Conservation (phyloP, 768 basidiomycete species). For the Rhodotorula paludigena region DNA sequence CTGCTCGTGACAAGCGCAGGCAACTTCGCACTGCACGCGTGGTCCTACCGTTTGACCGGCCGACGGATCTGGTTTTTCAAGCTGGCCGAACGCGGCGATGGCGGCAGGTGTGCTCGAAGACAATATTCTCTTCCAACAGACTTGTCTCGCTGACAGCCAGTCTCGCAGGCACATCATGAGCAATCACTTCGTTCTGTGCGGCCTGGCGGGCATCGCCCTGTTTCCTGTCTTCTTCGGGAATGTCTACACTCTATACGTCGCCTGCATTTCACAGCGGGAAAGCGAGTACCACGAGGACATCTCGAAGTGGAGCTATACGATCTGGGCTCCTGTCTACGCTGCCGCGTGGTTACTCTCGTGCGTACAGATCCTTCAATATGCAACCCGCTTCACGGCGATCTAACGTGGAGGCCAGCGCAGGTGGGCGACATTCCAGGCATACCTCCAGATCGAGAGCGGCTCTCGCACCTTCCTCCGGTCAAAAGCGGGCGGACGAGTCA, state of each 20-base stretch:
- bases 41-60: not conserved
- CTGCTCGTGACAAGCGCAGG: not conserved
- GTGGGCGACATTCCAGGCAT: not conserved
- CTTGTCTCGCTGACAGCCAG: too few relatives aligned
- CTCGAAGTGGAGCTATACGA: not conserved
- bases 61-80: not conserved
- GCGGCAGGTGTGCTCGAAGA: not conserved
- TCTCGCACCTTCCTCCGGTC: not conserved
- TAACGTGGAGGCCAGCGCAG: not conserved
- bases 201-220: not conserved
- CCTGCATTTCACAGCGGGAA: not conserved
- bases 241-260: not conserved
- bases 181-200: not conserved
- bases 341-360: not conserved
- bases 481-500: not conserved
- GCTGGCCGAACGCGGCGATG: not conserved
- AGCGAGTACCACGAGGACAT: not conserved
- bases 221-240: not conserved
- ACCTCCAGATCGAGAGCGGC: not conserved
- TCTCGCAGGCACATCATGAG: conserved; percentile 4
- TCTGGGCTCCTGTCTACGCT: not conserved
- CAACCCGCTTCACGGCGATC: too few relatives aligned
- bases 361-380: not conserved
- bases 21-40: not conserved
- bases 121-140: too few relatives aligned